Conservation (phyloP, 2,329 filamentous ascomycete species). For the Exophiala alcalophila region DNA sequence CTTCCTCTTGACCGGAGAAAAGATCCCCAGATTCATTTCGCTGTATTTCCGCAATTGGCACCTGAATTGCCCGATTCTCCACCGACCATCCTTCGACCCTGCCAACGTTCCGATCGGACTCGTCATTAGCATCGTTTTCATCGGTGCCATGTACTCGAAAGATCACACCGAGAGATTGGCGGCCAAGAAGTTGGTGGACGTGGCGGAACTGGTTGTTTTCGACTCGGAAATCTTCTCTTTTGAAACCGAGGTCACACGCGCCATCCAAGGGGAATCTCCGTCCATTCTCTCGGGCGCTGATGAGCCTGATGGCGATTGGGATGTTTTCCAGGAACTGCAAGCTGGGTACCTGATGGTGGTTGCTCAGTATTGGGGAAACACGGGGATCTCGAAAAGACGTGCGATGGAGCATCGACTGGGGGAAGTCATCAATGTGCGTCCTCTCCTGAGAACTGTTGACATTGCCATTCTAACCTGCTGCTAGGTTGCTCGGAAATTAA, state of each 20-base stretch:
- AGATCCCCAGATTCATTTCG: slow-evolving; percentile 42
- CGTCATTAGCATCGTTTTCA: slow-evolving; percentile 41
- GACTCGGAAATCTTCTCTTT: slow-evolving; percentile 43
- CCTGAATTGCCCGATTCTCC: slow-evolving; percentile 44
- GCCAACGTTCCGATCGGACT: slow-evolving; percentile 39
- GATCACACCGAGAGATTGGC: slow-evolving; percentile 39
- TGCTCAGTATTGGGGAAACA: slow-evolving; percentile 47
- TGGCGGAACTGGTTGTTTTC: slow-evolving; percentile 45
- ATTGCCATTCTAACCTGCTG: neutral
- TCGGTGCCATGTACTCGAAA: slow-evolving; percentile 47
- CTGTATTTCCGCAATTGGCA: slow-evolving; percentile 49
- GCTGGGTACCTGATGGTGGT: slow-evolving; percentile 43
- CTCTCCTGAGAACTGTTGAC: neutral
- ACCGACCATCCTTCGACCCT: slow-evolving; percentile 42
- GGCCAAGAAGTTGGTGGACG: slow-evolving; percentile 43
- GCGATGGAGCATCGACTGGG: slow-evolving; percentile 45
- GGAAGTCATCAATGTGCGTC: slow-evolving; percentile 41
- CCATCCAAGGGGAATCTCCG: slow-evolving; percentile 31
- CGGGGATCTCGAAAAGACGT: slow-evolving; percentile 38
- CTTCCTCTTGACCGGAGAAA: slow-evolving; percentile 41
- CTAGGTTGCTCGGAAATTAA: slow-evolving; percentile 41
- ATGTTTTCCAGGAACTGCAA: slow-evolving; percentile 42
- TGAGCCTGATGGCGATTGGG: slow-evolving; percentile 34
- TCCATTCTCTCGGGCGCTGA: slow-evolving; percentile 10
- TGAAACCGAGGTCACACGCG: slow-evolving; percentile 40